phyloP scores from a whole-genome alignment of 495 filamentous ascomycete species.

The Penicillium steckii region DNA sequence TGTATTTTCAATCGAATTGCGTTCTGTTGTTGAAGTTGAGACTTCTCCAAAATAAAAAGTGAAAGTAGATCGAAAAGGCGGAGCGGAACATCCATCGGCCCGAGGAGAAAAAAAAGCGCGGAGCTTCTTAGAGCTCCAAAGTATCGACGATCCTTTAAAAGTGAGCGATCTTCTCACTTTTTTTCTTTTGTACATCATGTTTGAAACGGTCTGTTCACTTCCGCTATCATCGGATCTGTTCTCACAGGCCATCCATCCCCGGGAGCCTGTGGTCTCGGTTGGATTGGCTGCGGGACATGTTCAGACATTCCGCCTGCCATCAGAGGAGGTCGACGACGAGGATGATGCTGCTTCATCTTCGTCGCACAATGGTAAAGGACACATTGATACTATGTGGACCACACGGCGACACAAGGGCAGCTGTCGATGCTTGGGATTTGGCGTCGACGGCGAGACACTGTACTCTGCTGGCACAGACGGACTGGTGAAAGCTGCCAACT shows the following conservation, averaged over 20 bases:
- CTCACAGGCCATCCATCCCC: constrained; percentile 81
- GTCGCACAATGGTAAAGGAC: constrained; percentile 59
- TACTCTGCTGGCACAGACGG: constrained; percentile 91
- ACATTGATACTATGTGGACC: constrained; percentile 82
- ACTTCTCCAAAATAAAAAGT: not conserved
- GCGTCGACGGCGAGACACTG: constrained; percentile 68
- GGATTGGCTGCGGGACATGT: constrained; percentile 86
- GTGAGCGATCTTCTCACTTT: not conserved
- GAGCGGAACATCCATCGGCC: constrained; percentile 17
- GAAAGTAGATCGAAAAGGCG: constrained; percentile 1
- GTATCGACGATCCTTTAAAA: not conserved
- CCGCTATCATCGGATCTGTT: constrained; percentile 86
- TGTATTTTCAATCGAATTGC: not conserved
- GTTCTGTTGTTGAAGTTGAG: not conserved
- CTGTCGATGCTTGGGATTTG: constrained; percentile 76
- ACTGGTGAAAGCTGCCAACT: constrained; percentile 80
- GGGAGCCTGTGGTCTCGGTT: constrained; percentile 76
- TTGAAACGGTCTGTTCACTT: constrained; percentile 87
- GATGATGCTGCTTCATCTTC: constrained; percentile 48
- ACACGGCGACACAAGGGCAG: constrained; percentile 91
- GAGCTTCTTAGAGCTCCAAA: constrained; percentile 12
- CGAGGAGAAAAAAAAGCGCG: constrained; percentile 16
- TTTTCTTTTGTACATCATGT: constrained; percentile 45
- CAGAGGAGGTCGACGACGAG: constrained; percentile 43
- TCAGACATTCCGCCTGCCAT: constrained; percentile 77